Percentiles rank a stretch among this genome's conserved stretches.
Evolutionary conservation across 2,329 filamentous ascomycete genomes (phyloP).

Genomic region (Ascochyta clinopodiicola): DNA sequence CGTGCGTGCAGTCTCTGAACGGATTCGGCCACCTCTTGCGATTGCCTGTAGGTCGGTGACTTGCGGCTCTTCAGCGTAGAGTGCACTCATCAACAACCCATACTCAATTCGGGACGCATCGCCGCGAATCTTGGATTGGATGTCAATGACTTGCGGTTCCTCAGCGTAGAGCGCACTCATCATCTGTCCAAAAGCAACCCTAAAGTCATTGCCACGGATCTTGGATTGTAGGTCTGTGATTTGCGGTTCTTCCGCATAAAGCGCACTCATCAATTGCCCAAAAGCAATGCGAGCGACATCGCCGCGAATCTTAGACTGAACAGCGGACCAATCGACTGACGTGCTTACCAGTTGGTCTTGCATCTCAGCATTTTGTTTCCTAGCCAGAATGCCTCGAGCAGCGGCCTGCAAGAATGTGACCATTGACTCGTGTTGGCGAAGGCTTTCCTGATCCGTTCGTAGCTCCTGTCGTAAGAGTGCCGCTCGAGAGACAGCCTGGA

Average conservation of each 20-base stretch:
- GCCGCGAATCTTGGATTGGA: conserved; percentile 55
- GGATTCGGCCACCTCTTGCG: conserved; percentile 45
- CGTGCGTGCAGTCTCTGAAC: conserved; percentile 40
- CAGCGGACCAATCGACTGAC: conserved; percentile 48
- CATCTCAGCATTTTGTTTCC: conserved; percentile 50
- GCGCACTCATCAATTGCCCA: conserved; percentile 38
- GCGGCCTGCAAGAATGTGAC: conserved; percentile 68
- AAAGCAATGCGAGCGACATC: conserved; percentile 35
- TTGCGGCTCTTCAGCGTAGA: conserved; percentile 38
- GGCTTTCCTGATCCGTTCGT: conserved; percentile 42
- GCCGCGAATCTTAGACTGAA: conserved; percentile 57
- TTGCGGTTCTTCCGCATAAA: conserved; percentile 39
- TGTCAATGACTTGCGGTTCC: conserved; percentile 37
- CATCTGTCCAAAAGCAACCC: conserved; percentile 36
- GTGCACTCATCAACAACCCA: conserved; percentile 38
- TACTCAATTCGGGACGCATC: conserved; percentile 34
- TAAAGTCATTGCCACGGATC: conserved; percentile 47
- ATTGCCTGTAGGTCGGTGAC: conserved; percentile 51
- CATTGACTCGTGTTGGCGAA: conserved; percentile 49
- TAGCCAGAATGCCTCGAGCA: conserved; percentile 59
- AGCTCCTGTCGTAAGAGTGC: conserved; percentile 48
- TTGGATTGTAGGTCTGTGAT: conserved; percentile 54
- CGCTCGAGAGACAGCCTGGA: conserved; percentile 54
- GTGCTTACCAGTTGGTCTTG: conserved; percentile 51
- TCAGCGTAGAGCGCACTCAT: conserved; percentile 43